phyloP scores from a whole-genome alignment of 805 yeast genomes.

The Monosporozyma solicola region DNA sequence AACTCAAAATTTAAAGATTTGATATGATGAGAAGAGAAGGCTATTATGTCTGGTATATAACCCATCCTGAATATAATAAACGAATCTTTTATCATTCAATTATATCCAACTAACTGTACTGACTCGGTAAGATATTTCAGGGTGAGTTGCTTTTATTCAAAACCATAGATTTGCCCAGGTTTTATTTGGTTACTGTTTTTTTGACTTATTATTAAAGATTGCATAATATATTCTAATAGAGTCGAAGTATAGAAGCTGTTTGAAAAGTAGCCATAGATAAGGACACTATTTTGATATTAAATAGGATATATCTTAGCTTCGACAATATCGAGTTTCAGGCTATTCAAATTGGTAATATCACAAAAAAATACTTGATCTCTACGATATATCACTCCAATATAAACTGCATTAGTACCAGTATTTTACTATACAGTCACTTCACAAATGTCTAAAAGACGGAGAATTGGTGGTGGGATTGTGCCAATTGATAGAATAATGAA shows the following conservation, averaged over 20 bases:
- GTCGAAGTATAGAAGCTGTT: not conserved
- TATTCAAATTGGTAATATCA: too few relatives aligned
- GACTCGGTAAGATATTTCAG: not conserved
- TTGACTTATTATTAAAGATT: too few relatives aligned
- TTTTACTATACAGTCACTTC: not conserved
- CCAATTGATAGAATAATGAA: not conserved
- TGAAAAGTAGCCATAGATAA: not conserved
- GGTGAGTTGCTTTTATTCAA: not conserved
- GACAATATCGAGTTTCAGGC: too few relatives aligned
- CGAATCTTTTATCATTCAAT: not conserved
- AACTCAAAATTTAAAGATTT: not conserved
- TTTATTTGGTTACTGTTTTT: not conserved
- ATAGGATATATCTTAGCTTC: too few relatives aligned
- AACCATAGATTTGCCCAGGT: not conserved
- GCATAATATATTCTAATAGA: not conserved
- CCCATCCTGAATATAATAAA: not conserved
- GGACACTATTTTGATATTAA: too few relatives aligned
- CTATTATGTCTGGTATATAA: not conserved
- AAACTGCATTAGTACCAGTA: not conserved
- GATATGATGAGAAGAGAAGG: not conserved
- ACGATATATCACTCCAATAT: not conserved
- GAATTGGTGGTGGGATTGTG: not conserved
- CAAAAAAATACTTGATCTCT: not conserved
- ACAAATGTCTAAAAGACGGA: not conserved
- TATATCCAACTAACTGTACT: not conserved